These are phyloP conservation scores for Zygosaccharomyces rouxii DNA, from an alignment of 805 yeast genomes.

Conservation along the genomic window DNA sequence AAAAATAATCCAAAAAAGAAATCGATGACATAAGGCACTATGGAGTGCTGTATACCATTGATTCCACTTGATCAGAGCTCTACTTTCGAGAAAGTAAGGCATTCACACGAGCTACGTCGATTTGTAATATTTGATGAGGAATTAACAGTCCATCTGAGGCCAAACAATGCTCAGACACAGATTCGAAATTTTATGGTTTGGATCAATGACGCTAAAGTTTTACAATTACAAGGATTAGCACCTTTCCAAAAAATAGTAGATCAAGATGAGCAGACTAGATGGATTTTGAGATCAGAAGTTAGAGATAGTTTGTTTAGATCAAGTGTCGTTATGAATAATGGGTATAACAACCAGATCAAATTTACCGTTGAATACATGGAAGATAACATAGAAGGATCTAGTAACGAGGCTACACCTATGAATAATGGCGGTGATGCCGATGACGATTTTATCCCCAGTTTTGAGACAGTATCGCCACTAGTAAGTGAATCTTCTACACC, in stretches of 20 bases:
- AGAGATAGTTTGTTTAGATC: slow-evolving; percentile 25
- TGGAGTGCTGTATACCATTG: slow-evolving; percentile 27
- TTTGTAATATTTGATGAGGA: slow-evolving; percentile 33
- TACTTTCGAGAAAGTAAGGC: slow-evolving; percentile 9
- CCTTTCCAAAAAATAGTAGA: slow-evolving; percentile 4
- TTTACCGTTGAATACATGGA: slow-evolving; percentile 14
- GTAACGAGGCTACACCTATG: not conserved
- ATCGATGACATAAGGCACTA: slow-evolving; percentile 1
- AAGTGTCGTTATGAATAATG: slow-evolving; percentile 34
- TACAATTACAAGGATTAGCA: slow-evolving; percentile 9
- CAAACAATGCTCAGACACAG: slow-evolving; percentile 6
- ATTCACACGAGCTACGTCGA: slow-evolving; percentile 19
- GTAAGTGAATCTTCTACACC: not conserved
- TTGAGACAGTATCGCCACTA: slow-evolving; percentile 22
- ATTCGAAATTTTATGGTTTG: slow-evolving; percentile 17
- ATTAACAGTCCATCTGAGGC: slow-evolving; percentile 15
- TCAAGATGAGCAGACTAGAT: slow-evolving; percentile 3
- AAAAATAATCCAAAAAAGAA: not conserved
- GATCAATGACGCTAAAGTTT: slow-evolving; percentile 31
- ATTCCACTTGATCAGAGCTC: slow-evolving; percentile 7
- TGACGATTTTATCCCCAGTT: slow-evolving; percentile 23
- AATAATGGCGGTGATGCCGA: slow-evolving; percentile 4
- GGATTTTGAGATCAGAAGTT: slow-evolving; percentile 19
- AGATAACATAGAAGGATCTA: not conserved
- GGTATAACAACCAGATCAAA: slow-evolving; percentile 28